Evolutionary conservation across 2,329 filamentous ascomycete genomes (phyloP).

Genomic region (Alternaria sp.): DNA sequence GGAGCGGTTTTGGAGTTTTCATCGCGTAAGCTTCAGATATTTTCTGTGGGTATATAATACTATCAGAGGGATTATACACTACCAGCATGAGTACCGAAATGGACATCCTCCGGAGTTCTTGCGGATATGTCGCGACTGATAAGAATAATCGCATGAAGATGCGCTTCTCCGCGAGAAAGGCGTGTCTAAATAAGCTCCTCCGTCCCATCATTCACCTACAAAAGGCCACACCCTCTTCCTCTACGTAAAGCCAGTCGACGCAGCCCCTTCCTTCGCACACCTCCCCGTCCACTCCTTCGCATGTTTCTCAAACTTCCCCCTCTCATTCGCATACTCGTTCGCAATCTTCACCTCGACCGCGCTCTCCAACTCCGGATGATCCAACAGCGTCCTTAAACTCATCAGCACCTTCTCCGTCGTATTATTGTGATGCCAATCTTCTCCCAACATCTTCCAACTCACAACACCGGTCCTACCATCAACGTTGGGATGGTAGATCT

Average conservation of each 20-base stretch:
- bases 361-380: slow-evolving; percentile 4
- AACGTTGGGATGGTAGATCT: slow-evolving; percentile 7
- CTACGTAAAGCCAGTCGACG: not conserved
- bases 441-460: not conserved
- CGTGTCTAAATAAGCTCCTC: not conserved
- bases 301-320: not conserved
- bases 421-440: not conserved
- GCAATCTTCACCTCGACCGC: not conserved
- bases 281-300: slow-evolving; percentile 4
- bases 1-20: no score
- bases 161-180: not conserved
- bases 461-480: not conserved
- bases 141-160: not conserved
- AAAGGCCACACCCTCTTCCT: not conserved
- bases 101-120: not conserved
- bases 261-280: not conserved
- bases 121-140: not conserved
- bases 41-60: not conserved
- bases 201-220: not conserved
- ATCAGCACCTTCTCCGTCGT: slow-evolving; percentile 4
- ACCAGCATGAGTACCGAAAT: not conserved
- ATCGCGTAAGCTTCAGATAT: not conserved
- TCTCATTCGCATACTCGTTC: not conserved
- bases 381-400: not conserved
- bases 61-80: not conserved